Evolutionary conservation across 805 yeast species (phyloP), one percentile per base, ranked within the genome.

Genomic region (Diddensiella caesifluorescens): DNA sequence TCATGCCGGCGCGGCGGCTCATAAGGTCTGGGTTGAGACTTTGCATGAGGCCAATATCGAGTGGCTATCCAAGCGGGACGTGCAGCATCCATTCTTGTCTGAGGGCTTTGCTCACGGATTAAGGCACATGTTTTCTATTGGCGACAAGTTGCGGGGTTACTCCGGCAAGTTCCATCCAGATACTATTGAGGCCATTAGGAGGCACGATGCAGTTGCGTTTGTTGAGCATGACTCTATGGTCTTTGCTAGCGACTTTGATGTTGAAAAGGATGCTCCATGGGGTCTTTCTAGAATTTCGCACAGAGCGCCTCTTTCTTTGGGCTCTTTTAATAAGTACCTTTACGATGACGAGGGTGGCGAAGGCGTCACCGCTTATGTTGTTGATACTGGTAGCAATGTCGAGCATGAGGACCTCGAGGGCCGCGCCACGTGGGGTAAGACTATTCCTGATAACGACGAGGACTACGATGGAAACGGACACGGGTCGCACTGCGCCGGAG

Each of bases 131-230:
- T 63, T 83, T 68, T 60, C 73, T 57, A 70, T 87, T 50, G 61
- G 62, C 32, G 79, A 69, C 45, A 79, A 68, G 44, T 64, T 86
- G 59, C 67, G 68, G 47, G 98, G 97, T 51, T 90, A 89, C 70
- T 69, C 89, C 39, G 98, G 96, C 46, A 74, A 71, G 64, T 87
- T 92, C 71, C 74, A 84, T 51, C 80, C 79, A 38, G 76, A 77
- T 40, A 79, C 87, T 41, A 67, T 90, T 44, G 85, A 85, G 44
- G 68, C 80, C 56, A 78, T 92, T 55, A 77, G 88, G 51, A 67
- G 74, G 49, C 77, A 57, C 45, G 68, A 69, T 20, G 64, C 59
- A 19, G 67, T 86, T 33, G 76, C 75, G 38, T 78, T 74, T 59
- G 80, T 79, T 48, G 86, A 79, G 68, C 68, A 67, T 48, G 84